Evolutionary conservation across 2,329 filamentous ascomycete species (phyloP).

Genomic region (Verticillium nubilum): DNA sequence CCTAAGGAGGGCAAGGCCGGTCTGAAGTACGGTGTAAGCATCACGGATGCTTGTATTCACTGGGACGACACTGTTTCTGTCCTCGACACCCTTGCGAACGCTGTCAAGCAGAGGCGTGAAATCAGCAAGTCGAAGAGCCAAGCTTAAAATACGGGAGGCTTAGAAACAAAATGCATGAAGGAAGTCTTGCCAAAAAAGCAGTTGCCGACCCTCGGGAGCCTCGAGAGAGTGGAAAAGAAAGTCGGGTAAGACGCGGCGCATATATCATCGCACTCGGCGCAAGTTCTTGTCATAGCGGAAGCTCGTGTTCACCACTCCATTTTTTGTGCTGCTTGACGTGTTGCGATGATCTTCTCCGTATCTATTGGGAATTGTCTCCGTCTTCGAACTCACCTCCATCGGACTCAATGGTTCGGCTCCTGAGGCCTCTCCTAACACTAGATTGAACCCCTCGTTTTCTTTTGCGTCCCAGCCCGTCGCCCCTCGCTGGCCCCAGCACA

Average conservation of each 20-base stretch:
- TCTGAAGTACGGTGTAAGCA: constrained; percentile 89
- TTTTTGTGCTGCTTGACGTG: too few relatives aligned
- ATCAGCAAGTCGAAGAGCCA: constrained; percentile 15
- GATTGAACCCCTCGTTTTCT: background rate
- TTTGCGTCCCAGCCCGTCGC: background rate
- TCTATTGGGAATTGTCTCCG: too few relatives aligned
- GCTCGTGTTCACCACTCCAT: background rate
- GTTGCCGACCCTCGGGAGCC: too few relatives aligned
- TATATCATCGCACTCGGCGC: background rate
- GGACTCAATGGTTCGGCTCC: too few relatives aligned
- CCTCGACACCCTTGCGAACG: constrained; percentile 70
- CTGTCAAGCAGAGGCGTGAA: constrained; percentile 69
- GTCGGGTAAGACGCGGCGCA: background rate
- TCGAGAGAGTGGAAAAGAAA: background rate
- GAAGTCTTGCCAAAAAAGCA: too few relatives aligned
- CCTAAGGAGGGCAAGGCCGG: constrained; percentile 78
- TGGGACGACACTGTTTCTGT: constrained; percentile 86
- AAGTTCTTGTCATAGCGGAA: background rate
- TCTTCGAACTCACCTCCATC: too few relatives aligned
- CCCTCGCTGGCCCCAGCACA: background rate
- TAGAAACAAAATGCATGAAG: too few relatives aligned
- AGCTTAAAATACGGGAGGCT: background rate
- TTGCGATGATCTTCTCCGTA: too few relatives aligned
- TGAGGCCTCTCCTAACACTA: too few relatives aligned
- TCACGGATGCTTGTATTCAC: constrained; percentile 94